Conservation (phyloP, 139 green algal species). For the Chlorella vulgaris region DNA sequence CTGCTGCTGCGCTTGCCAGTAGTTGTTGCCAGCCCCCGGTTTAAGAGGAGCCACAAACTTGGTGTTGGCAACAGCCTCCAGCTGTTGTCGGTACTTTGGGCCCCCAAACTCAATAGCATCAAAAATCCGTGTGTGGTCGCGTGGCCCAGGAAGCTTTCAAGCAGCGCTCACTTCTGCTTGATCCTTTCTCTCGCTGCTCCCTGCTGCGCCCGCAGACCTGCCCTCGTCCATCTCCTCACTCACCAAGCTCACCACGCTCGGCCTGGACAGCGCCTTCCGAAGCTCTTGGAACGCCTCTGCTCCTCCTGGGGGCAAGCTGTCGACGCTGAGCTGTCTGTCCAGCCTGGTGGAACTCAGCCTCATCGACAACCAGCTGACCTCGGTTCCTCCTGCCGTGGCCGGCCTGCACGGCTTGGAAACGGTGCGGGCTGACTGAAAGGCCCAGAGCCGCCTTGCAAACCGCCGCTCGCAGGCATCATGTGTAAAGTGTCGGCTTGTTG, state of each 20-base stretch:
- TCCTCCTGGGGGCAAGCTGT: conserved; percentile 4
- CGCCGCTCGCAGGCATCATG: background rate
- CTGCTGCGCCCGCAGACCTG: background rate
- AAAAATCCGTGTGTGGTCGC: too few relatives aligned
- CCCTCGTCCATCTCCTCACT: background rate
- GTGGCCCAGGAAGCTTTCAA: too few relatives aligned
- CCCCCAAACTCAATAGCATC: too few relatives aligned
- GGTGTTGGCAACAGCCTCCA: too few relatives aligned
- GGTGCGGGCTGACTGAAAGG: conserved; percentile 1
- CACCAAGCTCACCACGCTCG: conserved; percentile 20
- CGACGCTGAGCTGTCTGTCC: background rate
- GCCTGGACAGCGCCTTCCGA: background rate
- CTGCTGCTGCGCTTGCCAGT: background rate
- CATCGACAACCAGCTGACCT: background rate
- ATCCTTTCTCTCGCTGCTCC: too few relatives aligned
- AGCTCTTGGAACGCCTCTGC: background rate
- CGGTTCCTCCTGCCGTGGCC: background rate
- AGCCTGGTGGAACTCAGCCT: background rate
- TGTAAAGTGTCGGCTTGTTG: too few relatives aligned
- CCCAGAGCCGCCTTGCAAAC: background rate
- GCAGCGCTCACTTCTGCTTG: too few relatives aligned
- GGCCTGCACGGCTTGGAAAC: conserved; percentile 6
- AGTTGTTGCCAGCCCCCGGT: background rate
- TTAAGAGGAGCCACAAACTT: too few relatives aligned
- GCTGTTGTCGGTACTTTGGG: too few relatives aligned